Base-by-base conservation (phyloP, 805 yeast species). In the Schwanniomyces occidentalis region DNA sequence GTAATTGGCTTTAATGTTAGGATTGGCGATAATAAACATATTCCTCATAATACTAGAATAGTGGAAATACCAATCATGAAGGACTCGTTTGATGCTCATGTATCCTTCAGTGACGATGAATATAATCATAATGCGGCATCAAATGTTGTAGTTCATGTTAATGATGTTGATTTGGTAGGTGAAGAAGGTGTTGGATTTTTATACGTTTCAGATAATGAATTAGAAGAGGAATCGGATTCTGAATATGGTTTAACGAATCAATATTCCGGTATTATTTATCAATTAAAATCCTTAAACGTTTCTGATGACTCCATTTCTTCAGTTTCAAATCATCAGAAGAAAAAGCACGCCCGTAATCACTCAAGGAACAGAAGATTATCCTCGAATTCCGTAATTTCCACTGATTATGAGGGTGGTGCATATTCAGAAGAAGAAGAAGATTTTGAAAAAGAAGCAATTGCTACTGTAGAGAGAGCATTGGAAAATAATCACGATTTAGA, bases 401-500 rank as follows among this genome's bases (percentile, higher is more conserved):
- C 82, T 1, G 82, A 78, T 46, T 73, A 65, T 42, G 71, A 65
- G 27, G 53, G 56, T 16, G 66, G 61, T 13, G 66, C 52, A 7
- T 53, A 46, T 16, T 48, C 58, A 20, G 49, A 45, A 2, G 67
- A 55, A 16, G 71, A 65, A 26, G 95, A 86, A 57, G 87, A 84
- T 54, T 91, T 91, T 61, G 75, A 76, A 46, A 75, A 73, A 38
- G 99, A 93, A 69, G 99, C 96, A n/a, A 70, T 84, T 40, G 96
- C 95, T 8, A 88, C 97, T 0, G 85, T 93, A 20, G 87, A 82
- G 48, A 76, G 99, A 54, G 95, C 99, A 1, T 75, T 93, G 61
- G 91, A 85, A 48, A 83, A 90, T 52, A 85, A 88, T 58, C 99
- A 93, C 61, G 95, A 86, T 51, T 71, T 88, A 41, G 97, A 91